Percentiles rank a stretch among this genome's conserved stretches.
Conservation (phyloP, 108 stramenopile genomes). For the Skeletonema potamos region DNA sequence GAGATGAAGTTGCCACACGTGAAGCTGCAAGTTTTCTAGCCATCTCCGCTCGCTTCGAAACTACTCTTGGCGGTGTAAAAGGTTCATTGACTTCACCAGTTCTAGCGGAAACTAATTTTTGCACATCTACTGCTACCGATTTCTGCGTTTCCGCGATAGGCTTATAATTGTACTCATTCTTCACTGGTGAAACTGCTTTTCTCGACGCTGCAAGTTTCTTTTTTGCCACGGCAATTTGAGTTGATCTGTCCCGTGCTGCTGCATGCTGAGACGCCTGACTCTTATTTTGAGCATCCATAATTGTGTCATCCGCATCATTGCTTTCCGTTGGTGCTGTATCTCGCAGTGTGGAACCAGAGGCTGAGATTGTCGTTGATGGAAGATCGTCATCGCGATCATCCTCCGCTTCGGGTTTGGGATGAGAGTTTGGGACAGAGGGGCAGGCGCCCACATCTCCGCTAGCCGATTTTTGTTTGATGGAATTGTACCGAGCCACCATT, state of each 20-base stretch:
- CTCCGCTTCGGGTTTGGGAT: not conserved
- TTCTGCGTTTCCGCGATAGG: not conserved
- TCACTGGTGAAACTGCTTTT: not conserved
- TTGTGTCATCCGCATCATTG: not conserved
- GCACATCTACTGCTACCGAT: not conserved
- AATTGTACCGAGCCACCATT: slow-evolving; percentile 36
- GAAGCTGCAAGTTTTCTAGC: not conserved
- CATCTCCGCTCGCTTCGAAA: not conserved
- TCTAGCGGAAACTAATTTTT: too few relatives aligned
- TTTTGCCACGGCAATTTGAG: not conserved
- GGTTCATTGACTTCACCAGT: not conserved
- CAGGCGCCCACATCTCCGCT: not conserved
- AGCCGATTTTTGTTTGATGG: slow-evolving; percentile 12
- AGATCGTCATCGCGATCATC: not conserved
- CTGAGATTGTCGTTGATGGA: not conserved
- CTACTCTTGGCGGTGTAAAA: not conserved
- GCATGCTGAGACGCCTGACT: not conserved
- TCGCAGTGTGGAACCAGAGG: not conserved
- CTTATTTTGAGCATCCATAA: not conserved
- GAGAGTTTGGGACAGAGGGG: not conserved
- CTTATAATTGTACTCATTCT: not conserved
- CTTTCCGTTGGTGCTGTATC: not conserved
- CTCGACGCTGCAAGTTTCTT: not conserved
- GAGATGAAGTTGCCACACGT: not conserved
- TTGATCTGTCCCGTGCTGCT: not conserved